These are phyloP conservation scores for Saturnispora diversa DNA, from an alignment of 805 yeast species.

Conservation along the genomic window DNA sequence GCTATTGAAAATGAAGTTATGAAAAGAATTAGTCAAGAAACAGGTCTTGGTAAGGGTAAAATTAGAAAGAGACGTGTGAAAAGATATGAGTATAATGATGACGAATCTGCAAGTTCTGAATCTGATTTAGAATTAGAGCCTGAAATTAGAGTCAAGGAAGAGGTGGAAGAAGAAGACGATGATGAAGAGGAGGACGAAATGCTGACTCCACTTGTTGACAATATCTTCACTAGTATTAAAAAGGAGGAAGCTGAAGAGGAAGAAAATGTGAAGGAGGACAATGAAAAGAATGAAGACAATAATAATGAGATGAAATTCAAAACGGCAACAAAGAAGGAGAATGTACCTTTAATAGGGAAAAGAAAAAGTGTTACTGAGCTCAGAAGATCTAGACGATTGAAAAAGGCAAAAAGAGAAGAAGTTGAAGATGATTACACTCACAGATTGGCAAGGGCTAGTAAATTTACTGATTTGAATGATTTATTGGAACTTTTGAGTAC, in stretches of 20 bases:
- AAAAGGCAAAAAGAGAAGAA: constrained; percentile 8
- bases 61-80: constrained; percentile 10
- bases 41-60: constrained; percentile 9
- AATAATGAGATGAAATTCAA: too few species aligned
- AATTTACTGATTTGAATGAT: constrained; percentile 22
- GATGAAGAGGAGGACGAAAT: too few species aligned
- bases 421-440: constrained; percentile 16
- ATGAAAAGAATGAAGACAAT: too few species aligned
- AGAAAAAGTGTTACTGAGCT: constrained; percentile 11
- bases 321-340: too few species aligned
- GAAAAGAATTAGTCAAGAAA: neutral
- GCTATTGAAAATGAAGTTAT: constrained; percentile 14
- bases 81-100: constrained; percentile 10
- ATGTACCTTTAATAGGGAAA: too few species aligned
- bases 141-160: too few species aligned
- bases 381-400: constrained; percentile 8
- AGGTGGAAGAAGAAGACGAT: constrained; percentile 14
- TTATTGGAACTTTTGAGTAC: constrained; percentile 17
- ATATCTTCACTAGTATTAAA: constrained; percentile 14
- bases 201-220: too few species aligned
- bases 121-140: constrained; percentile 9
- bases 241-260: constrained; percentile 6
- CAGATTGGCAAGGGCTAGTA: constrained; percentile 10
- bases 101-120: constrained; percentile 7
- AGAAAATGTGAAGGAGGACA: neutral